Percentiles rank a stretch among this genome's conserved stretches.
Evolutionary conservation across 176 grass and related monocot species (phyloP).

Genomic region (Triticum dicoccoides): DNA sequence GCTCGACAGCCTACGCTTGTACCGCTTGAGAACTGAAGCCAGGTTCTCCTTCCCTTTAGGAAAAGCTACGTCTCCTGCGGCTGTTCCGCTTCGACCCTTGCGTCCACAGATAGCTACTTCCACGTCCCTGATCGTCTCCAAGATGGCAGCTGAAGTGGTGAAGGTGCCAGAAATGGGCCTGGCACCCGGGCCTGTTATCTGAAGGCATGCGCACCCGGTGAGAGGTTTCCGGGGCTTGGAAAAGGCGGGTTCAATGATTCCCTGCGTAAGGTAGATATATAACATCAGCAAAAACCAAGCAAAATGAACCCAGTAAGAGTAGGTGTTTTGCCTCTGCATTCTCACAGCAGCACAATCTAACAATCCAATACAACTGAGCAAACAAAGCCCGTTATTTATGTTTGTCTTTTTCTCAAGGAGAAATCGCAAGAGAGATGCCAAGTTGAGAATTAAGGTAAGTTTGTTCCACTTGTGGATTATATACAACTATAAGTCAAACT

Average conservation of each 20-base stretch:
- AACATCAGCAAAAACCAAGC: conserved; percentile 14
- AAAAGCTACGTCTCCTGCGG: conserved; percentile 91
- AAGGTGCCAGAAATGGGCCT: conserved; percentile 46
- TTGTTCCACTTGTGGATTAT: background rate
- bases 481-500: background rate
- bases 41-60: conserved; percentile 99
- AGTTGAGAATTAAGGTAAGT: background rate
- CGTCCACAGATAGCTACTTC: conserved; percentile 69
- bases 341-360: background rate
- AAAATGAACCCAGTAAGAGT: background rate
- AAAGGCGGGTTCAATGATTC: conserved; percentile 87
- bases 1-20: conserved; percentile 78
- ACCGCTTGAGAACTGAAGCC: conserved; percentile 94
- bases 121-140: conserved; percentile 88
- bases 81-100: conserved; percentile 89
- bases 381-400: background rate
- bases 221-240: conserved; percentile 60
- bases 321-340: background rate
- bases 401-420: background rate
- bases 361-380: background rate
- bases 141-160: conserved; percentile 58
- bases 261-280: conserved; percentile 39
- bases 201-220: conserved; percentile 52
- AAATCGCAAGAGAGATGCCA: background rate
- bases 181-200: conserved; percentile 16